Conservation (phyloP, 495 filamentous ascomycete species). For the Chaetomium fimeti region DNA sequence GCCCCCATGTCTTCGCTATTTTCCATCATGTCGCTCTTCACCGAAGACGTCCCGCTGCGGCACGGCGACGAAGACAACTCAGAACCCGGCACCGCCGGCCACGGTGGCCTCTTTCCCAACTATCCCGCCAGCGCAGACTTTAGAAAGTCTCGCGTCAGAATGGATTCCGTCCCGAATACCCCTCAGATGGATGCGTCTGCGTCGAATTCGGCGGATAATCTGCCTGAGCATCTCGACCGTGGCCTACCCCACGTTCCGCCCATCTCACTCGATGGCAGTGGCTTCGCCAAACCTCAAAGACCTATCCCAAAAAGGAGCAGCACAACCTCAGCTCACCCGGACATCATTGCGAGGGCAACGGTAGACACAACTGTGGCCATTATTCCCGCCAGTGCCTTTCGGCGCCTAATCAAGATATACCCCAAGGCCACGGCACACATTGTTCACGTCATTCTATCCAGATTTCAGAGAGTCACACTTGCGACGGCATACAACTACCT, state of each 20-base stretch:
- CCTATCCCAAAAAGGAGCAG: constrained; percentile 47
- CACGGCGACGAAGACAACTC: constrained; percentile 60
- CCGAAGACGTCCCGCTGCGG: constrained; percentile 83
- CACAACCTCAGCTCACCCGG: constrained; percentile 83
- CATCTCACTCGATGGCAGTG: constrained; percentile 62
- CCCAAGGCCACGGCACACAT: constrained; percentile 96
- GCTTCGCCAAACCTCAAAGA: constrained; percentile 26
- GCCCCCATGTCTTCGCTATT: constrained; percentile 98
- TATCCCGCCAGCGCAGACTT: constrained; percentile 49
- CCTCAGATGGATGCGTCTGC: constrained; percentile 36
- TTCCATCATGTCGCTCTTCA: constrained; percentile 94
- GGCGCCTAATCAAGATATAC: constrained; percentile 89
- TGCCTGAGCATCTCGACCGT: constrained; percentile 30
- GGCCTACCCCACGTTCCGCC: constrained; percentile 60
- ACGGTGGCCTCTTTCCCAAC: constrained; percentile 29
- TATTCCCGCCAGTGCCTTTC: constrained; percentile 93
- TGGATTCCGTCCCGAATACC: constrained; percentile 35
- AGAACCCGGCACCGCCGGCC: constrained; percentile 23
- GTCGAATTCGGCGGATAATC: constrained; percentile 12
- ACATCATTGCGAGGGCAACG: constrained; percentile 94
- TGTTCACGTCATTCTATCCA: constrained; percentile 91
- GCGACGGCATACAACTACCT: constrained; percentile 92
- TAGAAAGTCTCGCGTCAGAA: constrained; percentile 43
- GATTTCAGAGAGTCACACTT: constrained; percentile 91
- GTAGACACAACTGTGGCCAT: constrained; percentile 98